Base-by-base conservation (phyloP, 2,329 filamentous ascomycete genomes). In the Aspergillus costaricaensis region DNA sequence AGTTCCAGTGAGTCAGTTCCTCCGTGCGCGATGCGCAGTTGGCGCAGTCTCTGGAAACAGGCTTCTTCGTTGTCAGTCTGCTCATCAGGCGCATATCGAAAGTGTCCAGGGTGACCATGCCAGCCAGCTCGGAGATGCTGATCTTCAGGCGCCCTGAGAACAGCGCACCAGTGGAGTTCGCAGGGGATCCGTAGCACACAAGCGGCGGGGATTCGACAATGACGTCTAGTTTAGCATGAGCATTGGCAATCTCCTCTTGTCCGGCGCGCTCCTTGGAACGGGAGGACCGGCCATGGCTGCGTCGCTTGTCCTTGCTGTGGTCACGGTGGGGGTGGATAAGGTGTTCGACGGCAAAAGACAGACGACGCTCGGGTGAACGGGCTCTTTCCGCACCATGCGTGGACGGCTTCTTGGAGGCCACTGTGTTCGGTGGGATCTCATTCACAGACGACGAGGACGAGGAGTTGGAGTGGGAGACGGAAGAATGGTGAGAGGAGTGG, bases 161-260 rank as follows among this genome's bases (percentile, higher is more conserved):
- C 61, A 97, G 81, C 6, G 92, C 92, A 59, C 94, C 94, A 2
- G 89, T 90, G 68, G 92, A 96, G 66, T 85, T 84, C 63, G 88
- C 84, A 0, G 91, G 83, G 23, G 84, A 81, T 64, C 92, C 92
- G 71, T 95, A 91, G 78, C 96, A 89, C 49, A 97, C 86, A 17
- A 94, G 83, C 2, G 93, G 93, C 1, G 92, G 92, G 12, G 91
- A 96, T 80, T 97, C 93, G 64, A 97, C 89, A 68, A 83, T 76
- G 69, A 89, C 81, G 60, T 84, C 80, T 64, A 89, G 76, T 63
- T 80, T 83, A 54, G 84, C 82, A 2, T 81, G 75, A 52, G 79
- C 76, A 38, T 72, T 67, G 7, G 76, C 70, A 30, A 61, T 53
- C n/a, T 68, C 59, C 1, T 74, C 72, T 50, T 70, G 70, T 23